Base-by-base conservation (phyloP, 768 basidiomycete species). In the Leccinum subtestaceum region DNA sequence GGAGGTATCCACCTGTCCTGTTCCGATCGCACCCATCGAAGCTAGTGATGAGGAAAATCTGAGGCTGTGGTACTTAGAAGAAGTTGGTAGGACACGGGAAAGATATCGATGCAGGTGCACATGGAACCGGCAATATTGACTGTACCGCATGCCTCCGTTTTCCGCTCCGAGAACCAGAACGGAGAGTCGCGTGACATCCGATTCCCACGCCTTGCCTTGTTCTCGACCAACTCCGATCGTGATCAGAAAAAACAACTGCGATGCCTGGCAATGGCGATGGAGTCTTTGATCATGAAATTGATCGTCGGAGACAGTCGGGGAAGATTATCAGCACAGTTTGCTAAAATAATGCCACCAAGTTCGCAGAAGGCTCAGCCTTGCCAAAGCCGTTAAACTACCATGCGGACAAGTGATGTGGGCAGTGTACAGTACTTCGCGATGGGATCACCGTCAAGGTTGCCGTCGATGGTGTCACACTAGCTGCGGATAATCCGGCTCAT, bases 1-100 rank as follows among this genome's bases (percentile, higher is more conserved):
- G 3, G 84, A 78, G 4, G 91, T 92, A 71, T 87, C 66, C 27
- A 91, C 83, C 3, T 75, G 84, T 48, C 68, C 73, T 52, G 74
- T 71, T 48, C 63, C 71, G 46, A 65, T 59, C 5, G 65, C 73
- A 19, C 74, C 78, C 80, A 81, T 81, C 3, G 65, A 61, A 23
- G 69, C 40, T 36, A 59, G 53, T 12, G 63, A 65, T 13, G 65
- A 62, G 3, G 46, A 49, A 1, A 63, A 63, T 60, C 56, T 64
- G 3, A 13, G 23, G 8, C 11, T 43, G 56, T 43, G 38, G 48
- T 56, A 6, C 23, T 55, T 60, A 6, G 43, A 58, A 34, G 60
- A 5, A 19, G 59, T 38, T 48, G 55, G 40, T 54, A 61, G 58
- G 52, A 54, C 38, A 53, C 61, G 56, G 55, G 63, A 63, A 34